Conservation (phyloP, 108 stramenopile genomes). For the Schizochytrium sp. region DNA sequence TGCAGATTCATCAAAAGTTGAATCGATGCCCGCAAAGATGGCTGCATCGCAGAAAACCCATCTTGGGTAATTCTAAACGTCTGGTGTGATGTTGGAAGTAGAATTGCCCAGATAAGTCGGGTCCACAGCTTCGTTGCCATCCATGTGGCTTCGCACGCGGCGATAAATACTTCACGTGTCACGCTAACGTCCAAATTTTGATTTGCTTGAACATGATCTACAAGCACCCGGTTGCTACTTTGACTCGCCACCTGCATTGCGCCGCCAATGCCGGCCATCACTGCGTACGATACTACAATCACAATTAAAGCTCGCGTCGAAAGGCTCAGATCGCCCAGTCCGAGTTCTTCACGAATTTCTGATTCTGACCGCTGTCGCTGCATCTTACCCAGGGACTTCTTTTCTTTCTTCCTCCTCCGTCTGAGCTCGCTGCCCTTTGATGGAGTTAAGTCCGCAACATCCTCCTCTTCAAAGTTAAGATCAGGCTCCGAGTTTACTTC, state of each 20-base stretch:
- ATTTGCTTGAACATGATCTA: background rate
- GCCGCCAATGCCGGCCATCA: constrained; percentile 42
- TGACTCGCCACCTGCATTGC: constrained; percentile 14
- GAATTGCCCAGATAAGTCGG: background rate
- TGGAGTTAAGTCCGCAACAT: no score
- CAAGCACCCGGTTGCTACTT: constrained; percentile 31
- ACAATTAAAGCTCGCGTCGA: background rate
- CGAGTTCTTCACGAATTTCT: constrained; percentile 56
- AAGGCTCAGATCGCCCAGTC: background rate
- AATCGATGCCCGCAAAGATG: constrained; percentile 39
- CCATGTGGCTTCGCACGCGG: constrained; percentile 53
- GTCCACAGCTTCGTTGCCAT: constrained; percentile 51
- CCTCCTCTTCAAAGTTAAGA: no score
- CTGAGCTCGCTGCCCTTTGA: background rate
- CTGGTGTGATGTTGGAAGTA: constrained; percentile 48
- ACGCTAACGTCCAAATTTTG: constrained; percentile 46
- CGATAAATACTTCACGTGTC: constrained; percentile 27
- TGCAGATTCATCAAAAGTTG: background rate
- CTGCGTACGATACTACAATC: background rate
- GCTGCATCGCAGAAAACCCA: constrained; percentile 60
- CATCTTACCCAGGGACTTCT: background rate
- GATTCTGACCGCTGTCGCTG: constrained; percentile 47
- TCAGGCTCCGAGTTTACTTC: no score
- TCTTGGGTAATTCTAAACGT: constrained; percentile 48
- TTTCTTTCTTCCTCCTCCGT: background rate